These are phyloP conservation scores for Mycena belliarum DNA, from an alignment of 768 basidiomycete genomes.

Conservation along the genomic window DNA sequence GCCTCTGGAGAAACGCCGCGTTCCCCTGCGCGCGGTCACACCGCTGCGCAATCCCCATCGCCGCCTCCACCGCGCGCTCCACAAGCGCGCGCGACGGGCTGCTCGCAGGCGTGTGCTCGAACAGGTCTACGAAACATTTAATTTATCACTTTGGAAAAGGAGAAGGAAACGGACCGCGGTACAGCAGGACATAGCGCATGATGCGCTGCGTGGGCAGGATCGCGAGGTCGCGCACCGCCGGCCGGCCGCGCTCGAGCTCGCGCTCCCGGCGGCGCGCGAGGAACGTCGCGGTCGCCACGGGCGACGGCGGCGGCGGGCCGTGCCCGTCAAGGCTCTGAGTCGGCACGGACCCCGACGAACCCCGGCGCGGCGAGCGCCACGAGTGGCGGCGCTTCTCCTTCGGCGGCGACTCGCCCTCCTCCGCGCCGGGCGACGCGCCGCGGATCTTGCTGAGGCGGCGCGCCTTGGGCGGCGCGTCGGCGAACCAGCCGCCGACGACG, in stretches of 20 bases:
- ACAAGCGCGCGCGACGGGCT: constrained; percentile 57
- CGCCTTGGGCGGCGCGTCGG: not conserved
- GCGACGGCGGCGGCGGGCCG: not conserved
- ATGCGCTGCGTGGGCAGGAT: constrained; percentile 68
- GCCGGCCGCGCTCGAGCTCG: constrained; percentile 4
- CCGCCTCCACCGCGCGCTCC: constrained; percentile 58
- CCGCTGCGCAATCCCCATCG: constrained; percentile 56
- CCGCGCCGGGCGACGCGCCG: not conserved
- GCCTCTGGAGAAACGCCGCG: constrained; percentile 30
- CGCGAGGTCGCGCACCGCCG: constrained; percentile 57
- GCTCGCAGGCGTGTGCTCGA: constrained; percentile 52
- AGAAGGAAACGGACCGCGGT: constrained; percentile 44
- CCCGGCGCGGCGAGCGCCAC: not conserved
- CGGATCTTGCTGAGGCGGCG: constrained; percentile 15
- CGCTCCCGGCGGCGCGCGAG: not conserved
- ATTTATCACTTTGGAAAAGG: not conserved
- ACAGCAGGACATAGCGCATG: constrained; percentile 67
- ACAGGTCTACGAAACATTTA: constrained; percentile 43
- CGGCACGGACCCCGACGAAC: no score
- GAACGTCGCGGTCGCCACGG: no score
- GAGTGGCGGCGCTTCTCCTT: not conserved
- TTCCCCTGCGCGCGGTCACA: constrained; percentile 65
- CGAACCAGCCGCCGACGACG: constrained; percentile 35
- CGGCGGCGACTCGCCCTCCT: not conserved
- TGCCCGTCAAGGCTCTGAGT: no score